Evolutionary conservation across 78 protist genomes (phyloP), one percentile per base, ranked within the genome.

Genomic region (Dictyostelium citrinum): DNA sequence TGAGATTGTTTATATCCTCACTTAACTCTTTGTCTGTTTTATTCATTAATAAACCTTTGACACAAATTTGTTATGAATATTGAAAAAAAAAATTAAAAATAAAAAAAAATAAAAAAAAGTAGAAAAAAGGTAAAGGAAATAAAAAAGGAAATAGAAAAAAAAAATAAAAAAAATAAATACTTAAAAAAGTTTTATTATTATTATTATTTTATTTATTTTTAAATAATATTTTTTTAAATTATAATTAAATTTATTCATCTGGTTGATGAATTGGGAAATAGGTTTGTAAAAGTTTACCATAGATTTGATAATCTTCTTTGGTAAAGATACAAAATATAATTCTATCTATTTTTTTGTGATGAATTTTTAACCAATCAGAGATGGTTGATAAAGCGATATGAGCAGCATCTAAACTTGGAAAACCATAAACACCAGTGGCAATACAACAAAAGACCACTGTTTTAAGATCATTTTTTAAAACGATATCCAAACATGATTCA

Each of bases 401-500:
- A 0, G 97, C 96, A 0, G 98, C 98, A 24, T 67, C 72, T 14
- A 72, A 27, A 20, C 64, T 55, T 46, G 97, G 97, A 43, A 93
- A 97, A 17, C 97, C 97, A 67, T 95, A 96, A 1, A 97, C 80
- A 37, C 98, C 98, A 1, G 97, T 95, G 17, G 96, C 83, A 58
- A 97, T 95, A 70, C 98, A 91, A 60, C 97, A 96, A 64, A 97
- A 82, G 1, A 96, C 97, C 41, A 95, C 72, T 0, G 96, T 29
- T 17, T 67, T 17, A 0, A 97, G 46, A 8, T 72, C 49, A 46
- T 72, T 55, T 64, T 75, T 43, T 2, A 51, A 14, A 6, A 90
- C 78, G 10, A 90, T 11, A 17, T 82, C 81, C 55, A 97, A 35
- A 39, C 71, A 67, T 12, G 88, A 64, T 20, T 41, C 67, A n/a